These are phyloP conservation scores for Graphiopsis chlorocephala DNA, from an alignment of 2,329 filamentous ascomycete species.

Conservation along the genomic window DNA sequence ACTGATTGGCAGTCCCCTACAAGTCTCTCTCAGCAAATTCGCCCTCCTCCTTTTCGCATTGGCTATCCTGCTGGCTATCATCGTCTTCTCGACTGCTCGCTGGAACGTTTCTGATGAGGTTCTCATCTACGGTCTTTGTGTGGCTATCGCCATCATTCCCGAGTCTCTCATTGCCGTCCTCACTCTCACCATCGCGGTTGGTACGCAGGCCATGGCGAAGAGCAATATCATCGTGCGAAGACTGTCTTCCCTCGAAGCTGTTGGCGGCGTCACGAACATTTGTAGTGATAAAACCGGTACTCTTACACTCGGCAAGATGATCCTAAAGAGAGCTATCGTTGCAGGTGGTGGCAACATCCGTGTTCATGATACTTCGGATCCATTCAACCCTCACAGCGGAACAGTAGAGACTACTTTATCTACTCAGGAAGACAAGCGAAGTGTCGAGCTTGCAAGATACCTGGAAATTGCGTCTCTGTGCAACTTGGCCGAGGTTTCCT, in stretches of 20 bases:
- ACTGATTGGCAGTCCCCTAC: constrained; percentile 67
- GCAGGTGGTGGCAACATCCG: constrained; percentile 56
- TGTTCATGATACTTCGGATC: constrained; percentile 52
- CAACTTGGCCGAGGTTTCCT: constrained; percentile 59
- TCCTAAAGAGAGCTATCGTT: constrained; percentile 58
- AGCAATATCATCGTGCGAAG: constrained; percentile 62
- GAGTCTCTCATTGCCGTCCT: constrained; percentile 60
- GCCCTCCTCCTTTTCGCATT: constrained; percentile 73
- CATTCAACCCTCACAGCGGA: constrained; percentile 38
- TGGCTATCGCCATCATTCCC: constrained; percentile 44
- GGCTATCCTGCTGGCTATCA: constrained; percentile 64
- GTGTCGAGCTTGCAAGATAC: constrained; percentile 38
- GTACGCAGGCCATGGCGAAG: constrained; percentile 59
- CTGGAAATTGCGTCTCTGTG: constrained; percentile 61
- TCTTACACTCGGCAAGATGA: constrained; percentile 52
- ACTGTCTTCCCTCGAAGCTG: constrained; percentile 59
- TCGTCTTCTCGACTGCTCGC: constrained; percentile 61
- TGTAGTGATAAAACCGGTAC: constrained; percentile 68
- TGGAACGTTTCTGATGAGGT: constrained; percentile 37
- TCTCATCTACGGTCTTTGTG: constrained; percentile 45
- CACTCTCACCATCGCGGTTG: constrained; percentile 63
- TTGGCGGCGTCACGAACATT: constrained; percentile 62
- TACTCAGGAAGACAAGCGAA: constrained; percentile 41
- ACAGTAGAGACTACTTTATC: constrained; percentile 50
- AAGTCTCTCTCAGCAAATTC: constrained; percentile 78